These are phyloP conservation scores for Naumovozyma baii DNA, from an alignment of 805 yeast species.

Conservation along the genomic window DNA sequence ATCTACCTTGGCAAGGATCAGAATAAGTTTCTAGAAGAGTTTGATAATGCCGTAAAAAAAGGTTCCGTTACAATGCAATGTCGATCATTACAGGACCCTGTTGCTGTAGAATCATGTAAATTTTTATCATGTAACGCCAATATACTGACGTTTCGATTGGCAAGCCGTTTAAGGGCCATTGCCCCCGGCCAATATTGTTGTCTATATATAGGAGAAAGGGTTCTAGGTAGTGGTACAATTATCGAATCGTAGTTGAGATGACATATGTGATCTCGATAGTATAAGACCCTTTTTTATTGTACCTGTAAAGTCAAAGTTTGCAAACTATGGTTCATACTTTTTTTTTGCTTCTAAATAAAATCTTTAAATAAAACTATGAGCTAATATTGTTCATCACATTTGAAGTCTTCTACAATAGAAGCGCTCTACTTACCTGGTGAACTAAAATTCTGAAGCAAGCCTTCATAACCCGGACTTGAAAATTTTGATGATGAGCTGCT, in stretches of 20 bases:
- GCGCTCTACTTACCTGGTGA: too few relatives aligned
- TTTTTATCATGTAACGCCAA: conserved; percentile 9
- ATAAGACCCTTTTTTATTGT: too few relatives aligned
- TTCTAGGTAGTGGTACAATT: conserved; percentile 53
- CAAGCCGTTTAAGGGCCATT: conserved; percentile 52
- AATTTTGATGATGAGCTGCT: too few relatives aligned
- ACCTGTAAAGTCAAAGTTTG: too few relatives aligned
- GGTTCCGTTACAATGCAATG: conserved; percentile 44
- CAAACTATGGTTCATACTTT: too few relatives aligned
- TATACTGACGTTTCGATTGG: conserved; percentile 31
- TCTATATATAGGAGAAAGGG: conserved; percentile 53
- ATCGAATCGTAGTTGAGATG: not conserved
- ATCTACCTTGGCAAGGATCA: conserved; percentile 9
- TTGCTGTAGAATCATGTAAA: conserved; percentile 26
- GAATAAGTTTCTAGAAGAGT: not conserved
- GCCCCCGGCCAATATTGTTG: conserved; percentile 87
- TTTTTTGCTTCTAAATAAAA: too few relatives aligned
- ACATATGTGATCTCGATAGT: too few relatives aligned
- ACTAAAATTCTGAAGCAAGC: too few relatives aligned
- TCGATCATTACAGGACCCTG: conserved; percentile 63
- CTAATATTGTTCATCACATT: too few relatives aligned
- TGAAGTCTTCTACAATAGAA: too few relatives aligned
- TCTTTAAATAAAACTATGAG: too few relatives aligned
- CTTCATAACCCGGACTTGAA: too few relatives aligned
- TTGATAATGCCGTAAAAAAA: conserved; percentile 3